phyloP scores from a whole-genome alignment of 2,329 filamentous ascomycete species.

The Lomentospora prolificans region DNA sequence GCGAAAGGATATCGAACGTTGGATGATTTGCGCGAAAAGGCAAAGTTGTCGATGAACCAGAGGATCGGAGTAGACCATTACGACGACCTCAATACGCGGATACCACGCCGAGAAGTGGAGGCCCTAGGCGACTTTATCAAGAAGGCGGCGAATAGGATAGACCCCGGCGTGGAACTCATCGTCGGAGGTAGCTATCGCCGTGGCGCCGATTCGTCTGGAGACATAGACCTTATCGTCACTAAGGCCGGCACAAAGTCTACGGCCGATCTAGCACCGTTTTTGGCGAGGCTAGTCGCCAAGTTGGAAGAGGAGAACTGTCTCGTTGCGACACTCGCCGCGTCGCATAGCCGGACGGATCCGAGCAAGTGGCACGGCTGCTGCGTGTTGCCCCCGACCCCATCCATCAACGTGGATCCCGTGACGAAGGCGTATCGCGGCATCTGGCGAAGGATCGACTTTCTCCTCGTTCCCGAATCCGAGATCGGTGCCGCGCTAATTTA shows the following conservation, averaged over 20 bases:
- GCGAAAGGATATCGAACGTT: conserved; percentile 64
- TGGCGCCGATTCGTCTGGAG: conserved; percentile 62
- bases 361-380: conserved; percentile 88
- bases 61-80: conserved; percentile 69
- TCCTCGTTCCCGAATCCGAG: conserved; percentile 71
- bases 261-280: conserved; percentile 48
- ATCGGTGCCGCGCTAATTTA: conserved; percentile 84
- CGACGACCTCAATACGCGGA: conserved; percentile 66
- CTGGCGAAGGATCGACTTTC: conserved; percentile 78
- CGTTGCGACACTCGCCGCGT: conserved; percentile 55
- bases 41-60: conserved; percentile 59
- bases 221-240: conserved; percentile 80
- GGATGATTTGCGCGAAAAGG: conserved; percentile 55
- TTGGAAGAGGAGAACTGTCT: conserved; percentile 58
- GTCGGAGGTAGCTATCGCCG: conserved; percentile 80
- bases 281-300: conserved; percentile 51
- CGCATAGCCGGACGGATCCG: conserved; percentile 35
- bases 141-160: conserved; percentile 46
- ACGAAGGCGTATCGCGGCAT: conserved; percentile 16
- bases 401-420: conserved; percentile 17
- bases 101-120: conserved; percentile 67
- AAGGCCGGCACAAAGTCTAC: conserved; percentile 45
- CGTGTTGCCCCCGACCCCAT: conserved; percentile 42
- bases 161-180: conserved; percentile 57
- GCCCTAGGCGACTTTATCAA: conserved; percentile 57